Conservation (phyloP, 495 filamentous ascomycete genomes). For the Acidiella bohemica region DNA sequence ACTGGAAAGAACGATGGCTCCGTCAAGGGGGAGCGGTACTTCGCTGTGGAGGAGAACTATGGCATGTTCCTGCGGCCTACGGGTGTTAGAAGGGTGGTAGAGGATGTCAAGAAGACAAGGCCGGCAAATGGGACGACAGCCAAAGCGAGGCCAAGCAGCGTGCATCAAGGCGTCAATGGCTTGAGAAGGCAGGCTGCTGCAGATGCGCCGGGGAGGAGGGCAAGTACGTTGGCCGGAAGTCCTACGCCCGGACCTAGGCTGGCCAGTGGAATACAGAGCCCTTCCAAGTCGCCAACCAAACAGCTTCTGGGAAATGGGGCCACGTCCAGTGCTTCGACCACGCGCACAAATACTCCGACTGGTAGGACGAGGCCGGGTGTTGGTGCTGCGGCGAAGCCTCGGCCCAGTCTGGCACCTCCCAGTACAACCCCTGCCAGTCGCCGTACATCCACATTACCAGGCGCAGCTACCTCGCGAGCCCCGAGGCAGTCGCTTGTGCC, state of each 20-base stretch:
- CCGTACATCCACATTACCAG: constrained; percentile 8
- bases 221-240: constrained; percentile 9
- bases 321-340: constrained; percentile 43
- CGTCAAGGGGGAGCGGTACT: constrained; percentile 81
- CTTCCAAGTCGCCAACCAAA: constrained; percentile 70
- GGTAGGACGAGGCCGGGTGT: constrained; percentile 31
- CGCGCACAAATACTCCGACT: constrained; percentile 44
- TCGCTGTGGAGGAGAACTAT: constrained; percentile 61
- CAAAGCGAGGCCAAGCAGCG: constrained; percentile 4
- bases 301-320: constrained; percentile 43
- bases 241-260: constrained; percentile 19
- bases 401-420: constrained; percentile 33
- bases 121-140: constrained; percentile 3
- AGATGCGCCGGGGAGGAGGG: constrained; percentile 7
- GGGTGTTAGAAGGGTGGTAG: constrained; percentile 42
- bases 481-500: constrained; percentile 23
- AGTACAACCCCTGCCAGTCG: not conserved
- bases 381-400: constrained; percentile 36
- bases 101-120: constrained; percentile 14
- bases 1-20: constrained; percentile 90
- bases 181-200: constrained; percentile 14
- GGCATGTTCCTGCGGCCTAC: constrained; percentile 80
- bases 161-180: constrained; percentile 14
- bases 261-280: constrained; percentile 40
- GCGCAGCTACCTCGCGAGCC: constrained; percentile 15